These are phyloP conservation scores for Rhizopus microsporus DNA, from an alignment of 371 early-diverging fungal genomes.

Conservation along the genomic window DNA sequence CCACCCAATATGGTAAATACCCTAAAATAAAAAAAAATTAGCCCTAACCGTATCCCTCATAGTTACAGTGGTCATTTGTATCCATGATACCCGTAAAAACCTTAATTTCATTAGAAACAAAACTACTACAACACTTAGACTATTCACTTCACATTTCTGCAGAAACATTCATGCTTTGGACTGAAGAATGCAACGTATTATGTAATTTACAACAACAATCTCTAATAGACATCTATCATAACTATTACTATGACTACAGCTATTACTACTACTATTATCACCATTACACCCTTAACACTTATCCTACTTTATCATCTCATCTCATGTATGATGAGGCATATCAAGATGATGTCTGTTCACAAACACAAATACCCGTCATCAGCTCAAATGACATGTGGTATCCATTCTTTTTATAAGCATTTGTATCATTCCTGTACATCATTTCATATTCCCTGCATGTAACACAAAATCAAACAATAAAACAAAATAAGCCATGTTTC, in stretches of 20 bases:
- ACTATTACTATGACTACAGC: background rate
- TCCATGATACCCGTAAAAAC: slow-evolving; percentile 27
- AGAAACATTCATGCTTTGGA: slow-evolving; percentile 19
- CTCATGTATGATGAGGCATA: background rate
- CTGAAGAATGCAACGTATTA: slow-evolving; percentile 26
- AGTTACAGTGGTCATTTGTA: slow-evolving; percentile 31
- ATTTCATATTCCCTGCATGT: too few relatives aligned
- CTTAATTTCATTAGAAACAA: slow-evolving; percentile 22
- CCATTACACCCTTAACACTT: background rate
- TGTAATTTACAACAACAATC: slow-evolving; percentile 4
- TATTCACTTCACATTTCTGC: slow-evolving; percentile 23
- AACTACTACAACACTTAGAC: slow-evolving; percentile 16
- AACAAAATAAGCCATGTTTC: too few relatives aligned
- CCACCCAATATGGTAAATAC: slow-evolving; percentile 29
- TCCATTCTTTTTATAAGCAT: background rate
- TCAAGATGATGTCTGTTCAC: background rate
- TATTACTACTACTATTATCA: background rate
- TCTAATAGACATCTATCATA: background rate
- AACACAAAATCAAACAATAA: too few relatives aligned
- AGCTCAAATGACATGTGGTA: slow-evolving; percentile 5
- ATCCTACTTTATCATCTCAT: too few relatives aligned
- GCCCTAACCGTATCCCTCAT: slow-evolving; percentile 7
- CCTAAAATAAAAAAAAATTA: background rate
- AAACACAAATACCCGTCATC: slow-evolving; percentile 1
- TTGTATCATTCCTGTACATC: too few relatives aligned